Conservation (phyloP, 495 filamentous ascomycete genomes). For the Mycothermus thermophilus region DNA sequence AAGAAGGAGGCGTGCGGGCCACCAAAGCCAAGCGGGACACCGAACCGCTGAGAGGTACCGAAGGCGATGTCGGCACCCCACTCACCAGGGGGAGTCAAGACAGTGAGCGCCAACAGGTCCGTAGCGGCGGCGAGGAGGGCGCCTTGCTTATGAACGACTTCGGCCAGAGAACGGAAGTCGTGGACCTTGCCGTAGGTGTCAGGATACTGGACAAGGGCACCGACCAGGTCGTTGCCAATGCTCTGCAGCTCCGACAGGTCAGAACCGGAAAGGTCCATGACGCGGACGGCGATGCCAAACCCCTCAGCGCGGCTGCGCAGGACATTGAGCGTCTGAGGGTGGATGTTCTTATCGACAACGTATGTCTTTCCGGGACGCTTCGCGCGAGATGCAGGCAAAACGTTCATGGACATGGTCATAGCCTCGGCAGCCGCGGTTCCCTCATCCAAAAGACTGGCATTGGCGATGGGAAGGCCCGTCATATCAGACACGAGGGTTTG, state of each 20-base stretch:
- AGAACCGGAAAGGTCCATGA: conserved; percentile 55
- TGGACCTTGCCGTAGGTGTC: conserved; percentile 75
- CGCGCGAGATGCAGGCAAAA: conserved; percentile 54
- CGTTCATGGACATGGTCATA: conserved; percentile 86
- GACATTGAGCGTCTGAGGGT: conserved; percentile 83
- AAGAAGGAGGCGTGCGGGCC: conserved; percentile 98
- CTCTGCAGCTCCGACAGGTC: conserved; percentile 50
- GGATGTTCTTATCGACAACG: conserved; percentile 68
- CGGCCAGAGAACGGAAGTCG: conserved; percentile 59
- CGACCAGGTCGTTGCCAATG: conserved; percentile 71
- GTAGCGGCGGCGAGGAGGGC: conserved; percentile 82
- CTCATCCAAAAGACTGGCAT: conserved; percentile 90
- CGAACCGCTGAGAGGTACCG: conserved; percentile 87
- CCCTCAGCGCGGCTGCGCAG: conserved; percentile 82
- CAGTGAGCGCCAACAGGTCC: conserved; percentile 78
- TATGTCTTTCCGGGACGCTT: conserved; percentile 67
- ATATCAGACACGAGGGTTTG: conserved; percentile 89
- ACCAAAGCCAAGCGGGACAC: conserved; percentile 87
- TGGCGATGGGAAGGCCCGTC: conserved; percentile 78
- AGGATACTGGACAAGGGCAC: conserved; percentile 89
- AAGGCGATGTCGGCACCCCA: conserved; percentile 97
- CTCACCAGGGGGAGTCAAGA: conserved; percentile 84
- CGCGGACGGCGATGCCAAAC: conserved; percentile 70
- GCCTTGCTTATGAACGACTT: conserved; percentile 64
- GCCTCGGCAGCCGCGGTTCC: conserved; percentile 91